Conservation (phyloP, 140 eudicot species). For the Erigeron philadelphicus region DNA sequence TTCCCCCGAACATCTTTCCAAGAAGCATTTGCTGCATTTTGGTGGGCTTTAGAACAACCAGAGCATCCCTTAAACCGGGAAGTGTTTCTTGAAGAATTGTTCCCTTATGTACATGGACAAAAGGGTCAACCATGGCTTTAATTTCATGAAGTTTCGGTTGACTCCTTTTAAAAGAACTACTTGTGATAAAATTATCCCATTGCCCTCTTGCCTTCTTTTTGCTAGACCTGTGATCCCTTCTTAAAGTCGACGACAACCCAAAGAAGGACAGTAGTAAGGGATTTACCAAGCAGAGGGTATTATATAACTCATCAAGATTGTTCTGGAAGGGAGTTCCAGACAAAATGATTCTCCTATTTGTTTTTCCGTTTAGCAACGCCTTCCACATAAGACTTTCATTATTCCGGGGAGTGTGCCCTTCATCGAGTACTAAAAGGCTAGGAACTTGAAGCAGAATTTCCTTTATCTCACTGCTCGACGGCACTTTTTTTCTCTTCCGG, state of each 20-base stretch:
- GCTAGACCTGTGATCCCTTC: neutral
- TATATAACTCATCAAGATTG: slow-evolving; percentile 54
- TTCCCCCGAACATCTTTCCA: slow-evolving; percentile 17
- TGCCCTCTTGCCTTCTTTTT: slow-evolving; percentile 29
- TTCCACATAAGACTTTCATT: slow-evolving; percentile 49
- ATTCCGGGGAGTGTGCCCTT: slow-evolving; percentile 82
- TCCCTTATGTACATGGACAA: slow-evolving; percentile 78
- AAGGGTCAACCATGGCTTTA: slow-evolving; percentile 43
- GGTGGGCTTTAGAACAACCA: slow-evolving; percentile 56
- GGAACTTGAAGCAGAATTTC: slow-evolving; percentile 46
- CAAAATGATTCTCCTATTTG: slow-evolving; percentile 49
- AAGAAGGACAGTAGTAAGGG: slow-evolving; percentile 29
- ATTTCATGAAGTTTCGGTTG: slow-evolving; percentile 25
- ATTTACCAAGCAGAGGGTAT: slow-evolving; percentile 57
- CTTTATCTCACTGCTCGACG: slow-evolving; percentile 24
- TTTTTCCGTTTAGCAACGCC: slow-evolving; percentile 42
- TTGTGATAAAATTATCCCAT: slow-evolving; percentile 37
- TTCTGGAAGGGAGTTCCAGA: slow-evolving; percentile 94
- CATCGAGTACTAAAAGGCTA: slow-evolving; percentile 61
- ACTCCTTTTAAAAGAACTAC: slow-evolving; percentile 24
- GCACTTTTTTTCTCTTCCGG: slow-evolving; percentile 19
- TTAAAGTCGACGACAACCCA: slow-evolving; percentile 2
- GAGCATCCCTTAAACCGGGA: slow-evolving; percentile 50
- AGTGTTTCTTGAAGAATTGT: slow-evolving; percentile 46
- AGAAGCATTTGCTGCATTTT: slow-evolving; percentile 38